Evolutionary conservation across 2,329 filamentous ascomycete genomes (phyloP).

Genomic region (Fusarium longipes): DNA sequence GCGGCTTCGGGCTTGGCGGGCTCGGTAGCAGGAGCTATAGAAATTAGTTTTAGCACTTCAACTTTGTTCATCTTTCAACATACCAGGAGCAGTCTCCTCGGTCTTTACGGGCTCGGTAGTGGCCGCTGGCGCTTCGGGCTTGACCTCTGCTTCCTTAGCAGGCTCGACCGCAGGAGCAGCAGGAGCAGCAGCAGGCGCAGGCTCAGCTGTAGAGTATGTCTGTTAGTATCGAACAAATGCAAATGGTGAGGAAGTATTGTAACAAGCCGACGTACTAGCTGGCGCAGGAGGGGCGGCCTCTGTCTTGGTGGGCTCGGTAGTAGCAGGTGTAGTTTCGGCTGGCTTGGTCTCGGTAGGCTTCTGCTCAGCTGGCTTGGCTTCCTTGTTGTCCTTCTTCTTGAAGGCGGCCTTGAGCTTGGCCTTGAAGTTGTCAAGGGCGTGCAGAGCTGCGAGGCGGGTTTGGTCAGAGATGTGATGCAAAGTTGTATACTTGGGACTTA

Average conservation of each 20-base stretch:
- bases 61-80: background rate
- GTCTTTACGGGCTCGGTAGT: conserved; percentile 44
- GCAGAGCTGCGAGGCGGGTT: conserved; percentile 56
- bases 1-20: conserved; percentile 46
- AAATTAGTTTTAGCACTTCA: background rate
- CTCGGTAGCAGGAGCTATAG: conserved; percentile 43
- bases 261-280: conserved; percentile 44
- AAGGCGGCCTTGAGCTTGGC: conserved; percentile 65
- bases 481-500: conserved; percentile 50
- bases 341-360: conserved; percentile 39
- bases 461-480: background rate
- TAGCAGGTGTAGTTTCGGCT: conserved; percentile 36
- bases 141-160: conserved; percentile 44
- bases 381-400: conserved; percentile 59
- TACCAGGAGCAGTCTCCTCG: conserved; percentile 40
- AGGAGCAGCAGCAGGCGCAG: conserved; percentile 10
- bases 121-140: conserved; percentile 44
- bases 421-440: conserved; percentile 66
- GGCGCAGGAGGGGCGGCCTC: conserved; percentile 50
- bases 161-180: conserved; percentile 43
- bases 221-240: conserved; percentile 18
- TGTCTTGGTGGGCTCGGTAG: conserved; percentile 52
- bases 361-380: conserved; percentile 41
- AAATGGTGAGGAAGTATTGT: background rate
- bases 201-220: conserved; percentile 36